Evolutionary conservation across 2,329 filamentous ascomycete species (phyloP), one percentile per base, ranked within the genome.

Genomic region (Whalleya microplaca): DNA sequence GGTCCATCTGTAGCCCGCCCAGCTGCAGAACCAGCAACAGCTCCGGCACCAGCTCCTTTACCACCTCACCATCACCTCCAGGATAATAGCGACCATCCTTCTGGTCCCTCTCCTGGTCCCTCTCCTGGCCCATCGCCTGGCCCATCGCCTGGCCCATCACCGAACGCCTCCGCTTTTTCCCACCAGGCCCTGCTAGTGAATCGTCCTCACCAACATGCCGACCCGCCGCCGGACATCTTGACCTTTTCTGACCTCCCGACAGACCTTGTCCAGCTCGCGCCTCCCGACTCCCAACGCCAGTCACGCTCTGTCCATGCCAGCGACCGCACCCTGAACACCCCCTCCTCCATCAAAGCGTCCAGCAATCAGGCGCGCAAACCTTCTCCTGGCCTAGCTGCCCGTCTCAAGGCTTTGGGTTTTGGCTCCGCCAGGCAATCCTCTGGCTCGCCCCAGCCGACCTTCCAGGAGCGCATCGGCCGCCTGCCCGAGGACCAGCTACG

Each of bases 401-500:
- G 85, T 69, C 79, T 88, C 53, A 87, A 85, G 68, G 85, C 85
- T 42, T 76, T 88, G 44, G 85, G 85, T 41, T 86, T 88, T 61
- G 83, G 83, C 54, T 72, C 73, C 21, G 61, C 72, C 49, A 76
- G 75, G 61, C 75, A 76, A 56, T 65, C 74, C 60, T 69, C 73
- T 42, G 71, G 70, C 43, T 64, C 55, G n/a, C 63, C 73, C 51
- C 66, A 67, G 16, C 63, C 72, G 9, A 62, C 63, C 7, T 67
- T 70, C 48, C 65, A 62, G 71, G 80, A 83, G 48, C 74, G 76
- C 67, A 80, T 91, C 66, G 88, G 88, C 63, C 85, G 88, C 58
- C 84, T 92, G 52, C 81, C 88, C 66, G 86, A 91, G 72, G 80
- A 86, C 63, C 87, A 91, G 66, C 80, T 92, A 55, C 83, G 85